These are phyloP conservation scores for Fusarium sp. DNA, from an alignment of 2,329 filamentous ascomycete genomes.

Conservation along the genomic window DNA sequence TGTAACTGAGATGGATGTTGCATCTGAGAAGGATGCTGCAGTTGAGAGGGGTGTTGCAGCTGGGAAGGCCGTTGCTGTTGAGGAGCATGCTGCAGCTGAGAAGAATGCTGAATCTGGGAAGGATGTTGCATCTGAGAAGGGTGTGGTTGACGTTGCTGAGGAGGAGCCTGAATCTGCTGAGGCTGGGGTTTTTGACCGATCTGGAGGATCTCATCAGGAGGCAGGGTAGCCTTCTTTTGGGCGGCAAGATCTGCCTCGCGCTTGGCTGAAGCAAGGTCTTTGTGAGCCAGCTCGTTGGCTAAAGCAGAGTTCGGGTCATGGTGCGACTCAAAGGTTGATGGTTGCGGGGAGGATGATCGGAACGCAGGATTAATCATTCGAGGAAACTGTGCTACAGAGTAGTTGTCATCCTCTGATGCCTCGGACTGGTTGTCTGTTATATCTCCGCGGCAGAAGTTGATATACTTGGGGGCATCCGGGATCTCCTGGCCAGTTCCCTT, in stretches of 20 bases:
- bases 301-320: constrained; percentile 85
- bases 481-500: constrained; percentile 96
- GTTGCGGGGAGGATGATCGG: constrained; percentile 94
- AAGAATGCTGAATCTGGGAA: constrained; percentile 26
- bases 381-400: constrained; percentile 96
- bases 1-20: constrained; percentile 13
- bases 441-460: constrained; percentile 97
- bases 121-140: constrained; percentile 17
- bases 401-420: constrained; percentile 86
- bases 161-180: constrained; percentile 29
- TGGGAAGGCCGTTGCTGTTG: constrained; percentile 5
- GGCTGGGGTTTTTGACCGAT: constrained; percentile 29
- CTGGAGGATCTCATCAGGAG: constrained; percentile 43
- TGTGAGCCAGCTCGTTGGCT: constrained; percentile 76
- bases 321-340: constrained; percentile 91
- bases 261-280: constrained; percentile 60
- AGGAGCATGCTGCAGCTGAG: constrained; percentile 5
- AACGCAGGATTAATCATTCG: constrained; percentile 96
- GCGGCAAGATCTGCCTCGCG: constrained; percentile 66
- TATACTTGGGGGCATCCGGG: constrained; percentile 95
- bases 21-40: constrained; percentile 8
- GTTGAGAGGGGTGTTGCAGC: constrained; percentile 27
- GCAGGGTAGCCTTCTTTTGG: constrained; percentile 58
- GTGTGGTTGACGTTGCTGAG: constrained; percentile 29
- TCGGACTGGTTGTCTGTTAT: constrained; percentile 84